A percentile compares a stretch with the other conserved stretches of the same genome.
These are phyloP conservation scores for Eucalyptus caleyi DNA, from an alignment of 345 rosid genomes.

Conservation along the genomic window DNA sequence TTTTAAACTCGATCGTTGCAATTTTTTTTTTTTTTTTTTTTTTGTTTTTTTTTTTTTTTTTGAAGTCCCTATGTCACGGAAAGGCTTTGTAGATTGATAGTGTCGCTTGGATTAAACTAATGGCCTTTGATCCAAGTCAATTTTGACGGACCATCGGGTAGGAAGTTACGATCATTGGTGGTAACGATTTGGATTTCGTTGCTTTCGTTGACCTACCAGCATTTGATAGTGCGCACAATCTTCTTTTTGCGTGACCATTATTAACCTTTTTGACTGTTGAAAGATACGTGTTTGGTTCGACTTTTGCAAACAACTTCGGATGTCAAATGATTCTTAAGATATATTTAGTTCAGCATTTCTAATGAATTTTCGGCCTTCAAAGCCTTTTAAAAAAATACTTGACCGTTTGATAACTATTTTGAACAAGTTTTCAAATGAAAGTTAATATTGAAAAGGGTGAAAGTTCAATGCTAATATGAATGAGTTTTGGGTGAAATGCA, in stretches of 20 bases:
- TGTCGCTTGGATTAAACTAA: no score
- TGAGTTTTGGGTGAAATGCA: no score
- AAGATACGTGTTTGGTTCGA: not conserved
- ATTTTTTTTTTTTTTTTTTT: fast-evolving
- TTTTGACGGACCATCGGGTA: not conserved
- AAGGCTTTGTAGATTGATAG: no score
- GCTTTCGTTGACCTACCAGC: not conserved
- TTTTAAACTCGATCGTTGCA: not conserved
- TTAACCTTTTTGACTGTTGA: not conserved
- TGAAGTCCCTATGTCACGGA: no score
- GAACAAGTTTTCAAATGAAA: no score
- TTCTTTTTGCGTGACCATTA: not conserved
- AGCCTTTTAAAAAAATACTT: fast-evolving
- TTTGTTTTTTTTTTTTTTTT: no score
- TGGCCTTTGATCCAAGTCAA: not conserved
- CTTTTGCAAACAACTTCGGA: not conserved
- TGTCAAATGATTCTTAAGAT: not conserved
- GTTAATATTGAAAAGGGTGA: fast-evolving
- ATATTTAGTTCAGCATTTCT: no score
- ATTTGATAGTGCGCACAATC: no score
- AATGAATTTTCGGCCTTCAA: fast-evolving
- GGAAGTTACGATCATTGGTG: not conserved
- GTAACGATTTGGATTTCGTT: not conserved
- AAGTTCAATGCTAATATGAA: no score
- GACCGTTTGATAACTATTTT: no score